A percentile compares a stretch with the other conserved stretches of the same genome.
Evolutionary conservation across 352 stramenopile genomes (phyloP).

Genomic region (Thalassiosira mediterranea): DNA sequence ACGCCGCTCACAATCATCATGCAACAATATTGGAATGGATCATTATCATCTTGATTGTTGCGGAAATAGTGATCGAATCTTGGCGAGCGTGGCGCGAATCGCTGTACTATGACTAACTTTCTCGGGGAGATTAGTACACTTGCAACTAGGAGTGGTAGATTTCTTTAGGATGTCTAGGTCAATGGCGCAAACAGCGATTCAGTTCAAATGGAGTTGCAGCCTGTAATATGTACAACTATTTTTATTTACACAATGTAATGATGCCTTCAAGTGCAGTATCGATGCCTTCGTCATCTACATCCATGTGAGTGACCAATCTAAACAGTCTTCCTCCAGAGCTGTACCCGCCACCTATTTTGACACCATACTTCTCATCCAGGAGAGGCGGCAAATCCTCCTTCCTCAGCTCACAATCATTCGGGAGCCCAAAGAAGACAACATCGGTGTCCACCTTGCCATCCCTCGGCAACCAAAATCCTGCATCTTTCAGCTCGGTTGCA

Average conservation of each 20-base stretch:
- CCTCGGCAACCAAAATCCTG: conserved; percentile 64
- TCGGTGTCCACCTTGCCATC: conserved; percentile 76
- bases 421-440: conserved; percentile 80
- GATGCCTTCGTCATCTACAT: conserved; percentile 65
- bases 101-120: not conserved
- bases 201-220: too few relatives aligned
- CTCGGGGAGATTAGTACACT: not conserved
- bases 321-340: conserved; percentile 67
- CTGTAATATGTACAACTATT: too few relatives aligned
- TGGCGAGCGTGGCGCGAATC: conserved; percentile 8
- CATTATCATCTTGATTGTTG: conserved; percentile 43
- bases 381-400: conserved; percentile 52
- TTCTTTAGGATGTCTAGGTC: too few relatives aligned
- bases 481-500: conserved; percentile 49
- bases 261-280: conserved; percentile 60
- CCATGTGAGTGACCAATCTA: conserved; percentile 71
- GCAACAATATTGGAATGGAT: conserved; percentile 34
- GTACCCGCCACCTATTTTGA: conserved; percentile 73
- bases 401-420: conserved; percentile 43
- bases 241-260: conserved; percentile 29
- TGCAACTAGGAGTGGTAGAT: not conserved
- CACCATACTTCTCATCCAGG: conserved; percentile 55
- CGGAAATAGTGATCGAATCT: conserved; percentile 21
- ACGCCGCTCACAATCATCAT: conserved; percentile 51
- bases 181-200: too few relatives aligned